Evolutionary conservation across 2,329 filamentous ascomycete genomes (phyloP).

Genomic region (Chaetomium sp.): DNA sequence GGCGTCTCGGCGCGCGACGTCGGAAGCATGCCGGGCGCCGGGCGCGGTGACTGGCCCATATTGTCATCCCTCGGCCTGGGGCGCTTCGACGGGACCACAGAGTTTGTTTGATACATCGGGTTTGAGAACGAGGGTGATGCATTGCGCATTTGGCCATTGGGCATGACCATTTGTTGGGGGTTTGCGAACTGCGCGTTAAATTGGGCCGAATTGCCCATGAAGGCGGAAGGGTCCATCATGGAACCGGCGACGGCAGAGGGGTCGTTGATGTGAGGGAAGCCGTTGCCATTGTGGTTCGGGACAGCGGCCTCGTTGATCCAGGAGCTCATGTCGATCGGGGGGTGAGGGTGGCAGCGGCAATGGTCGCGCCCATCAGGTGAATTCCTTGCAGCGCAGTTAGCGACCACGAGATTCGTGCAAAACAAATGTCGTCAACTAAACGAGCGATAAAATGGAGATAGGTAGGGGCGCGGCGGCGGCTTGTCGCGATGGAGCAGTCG

Average conservation of each 20-base stretch:
- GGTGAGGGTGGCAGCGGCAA: constrained; percentile 33
- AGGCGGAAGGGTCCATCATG: constrained; percentile 68
- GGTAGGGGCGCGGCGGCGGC: constrained; percentile 51
- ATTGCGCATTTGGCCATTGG: constrained; percentile 83
- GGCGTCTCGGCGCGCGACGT: constrained; percentile 91
- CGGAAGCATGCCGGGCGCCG: constrained; percentile 71
- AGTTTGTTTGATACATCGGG: constrained; percentile 78
- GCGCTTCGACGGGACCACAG: constrained; percentile 88
- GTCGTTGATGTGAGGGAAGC: constrained; percentile 66
- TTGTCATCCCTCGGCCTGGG: constrained; percentile 80
- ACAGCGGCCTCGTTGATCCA: constrained; percentile 72
- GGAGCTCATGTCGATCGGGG: constrained; percentile 63
- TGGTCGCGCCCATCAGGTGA: constrained; percentile 51
- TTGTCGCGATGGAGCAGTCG: constrained; percentile 51
- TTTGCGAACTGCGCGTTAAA: constrained; percentile 65
- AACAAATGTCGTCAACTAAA: constrained; percentile 47
- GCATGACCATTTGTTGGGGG: constrained; percentile 66
- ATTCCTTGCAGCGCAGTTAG: constrained; percentile 33
- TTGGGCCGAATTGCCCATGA: constrained; percentile 61
- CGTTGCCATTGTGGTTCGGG: constrained; percentile 70
- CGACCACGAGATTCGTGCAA: constrained; percentile 26
- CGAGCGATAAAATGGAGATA: constrained; percentile 40
- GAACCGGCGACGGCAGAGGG: constrained; percentile 55
- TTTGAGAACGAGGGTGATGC: constrained; percentile 78
- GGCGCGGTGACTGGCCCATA: constrained; percentile 77